Conservation (phyloP, 148 eudicot genomes). For the Vaccinium corymbosum region DNA sequence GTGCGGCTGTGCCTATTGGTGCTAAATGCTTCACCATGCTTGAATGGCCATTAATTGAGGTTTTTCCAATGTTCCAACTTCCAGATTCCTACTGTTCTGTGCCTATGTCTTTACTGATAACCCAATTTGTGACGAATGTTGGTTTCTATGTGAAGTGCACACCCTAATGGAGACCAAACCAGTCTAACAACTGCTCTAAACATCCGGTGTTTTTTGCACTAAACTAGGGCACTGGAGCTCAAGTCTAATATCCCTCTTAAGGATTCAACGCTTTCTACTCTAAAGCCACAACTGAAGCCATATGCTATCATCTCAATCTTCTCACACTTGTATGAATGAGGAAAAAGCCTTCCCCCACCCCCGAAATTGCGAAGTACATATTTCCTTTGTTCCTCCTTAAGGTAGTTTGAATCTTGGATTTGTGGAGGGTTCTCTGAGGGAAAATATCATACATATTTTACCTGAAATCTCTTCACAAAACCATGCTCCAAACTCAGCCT, state of each 20-base stretch:
- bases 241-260: neutral
- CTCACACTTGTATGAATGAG: neutral
- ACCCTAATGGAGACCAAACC: neutral
- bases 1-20: neutral
- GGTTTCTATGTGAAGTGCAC: neutral
- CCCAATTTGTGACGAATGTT: neutral
- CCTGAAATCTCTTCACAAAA: neutral
- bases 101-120: neutral
- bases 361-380: neutral
- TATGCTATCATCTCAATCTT: neutral
- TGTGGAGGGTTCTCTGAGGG: neutral
- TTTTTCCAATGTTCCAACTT: neutral
- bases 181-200: neutral
- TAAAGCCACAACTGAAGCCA: neutral
- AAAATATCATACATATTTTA: neutral
- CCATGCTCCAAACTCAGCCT: neutral
- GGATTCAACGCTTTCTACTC: neutral
- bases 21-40: neutral
- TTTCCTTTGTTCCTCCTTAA: neutral
- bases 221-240: neutral
- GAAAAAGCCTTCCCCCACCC: conserved; percentile 1
- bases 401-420: neutral
- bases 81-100: neutral
- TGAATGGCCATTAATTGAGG: conserved; percentile 2
- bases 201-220: neutral